phyloP scores from a whole-genome alignment of 2,329 filamentous ascomycete genomes.

The Cytospora schulzeri region DNA sequence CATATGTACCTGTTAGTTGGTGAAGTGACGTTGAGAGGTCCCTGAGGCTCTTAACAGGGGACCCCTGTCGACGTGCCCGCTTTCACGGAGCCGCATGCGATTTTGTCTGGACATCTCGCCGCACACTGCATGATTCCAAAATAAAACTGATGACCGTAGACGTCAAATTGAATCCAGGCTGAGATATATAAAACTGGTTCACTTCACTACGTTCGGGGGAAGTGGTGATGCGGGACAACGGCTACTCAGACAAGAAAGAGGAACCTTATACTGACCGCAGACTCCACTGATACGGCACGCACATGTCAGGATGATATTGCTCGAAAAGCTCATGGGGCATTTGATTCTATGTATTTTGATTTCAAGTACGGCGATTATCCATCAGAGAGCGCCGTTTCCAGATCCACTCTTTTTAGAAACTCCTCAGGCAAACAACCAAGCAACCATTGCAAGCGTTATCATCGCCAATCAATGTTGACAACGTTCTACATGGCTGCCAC shows the following conservation, averaged over 20 bases:
- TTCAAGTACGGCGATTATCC: not conserved
- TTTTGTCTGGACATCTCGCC: not conserved
- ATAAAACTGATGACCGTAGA: too few relatives aligned
- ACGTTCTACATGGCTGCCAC: not conserved
- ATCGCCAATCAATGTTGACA: not conserved
- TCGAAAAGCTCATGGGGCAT: not conserved
- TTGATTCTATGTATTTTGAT: not conserved
- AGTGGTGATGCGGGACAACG: not conserved
- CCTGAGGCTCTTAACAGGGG: slow-evolving; percentile 6
- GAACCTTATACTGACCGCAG: not conserved
- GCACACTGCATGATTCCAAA: too few relatives aligned
- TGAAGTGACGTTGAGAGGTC: slow-evolving; percentile 16
- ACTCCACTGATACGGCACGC: not conserved
- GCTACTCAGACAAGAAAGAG: not conserved
- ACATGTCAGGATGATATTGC: not conserved
- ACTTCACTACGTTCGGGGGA: not conserved
- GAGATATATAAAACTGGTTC: not conserved
- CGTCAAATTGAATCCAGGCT: not conserved
- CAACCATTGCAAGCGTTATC: not conserved
- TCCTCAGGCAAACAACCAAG: not conserved
- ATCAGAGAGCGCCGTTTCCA: not conserved
- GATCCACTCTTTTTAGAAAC: not conserved
- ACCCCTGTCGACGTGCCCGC: slow-evolving; percentile 1
- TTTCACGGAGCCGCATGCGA: not conserved
- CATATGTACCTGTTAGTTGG: not conserved